Conservation (phyloP, 257 asterid species). For the Pogostemon cablin region DNA sequence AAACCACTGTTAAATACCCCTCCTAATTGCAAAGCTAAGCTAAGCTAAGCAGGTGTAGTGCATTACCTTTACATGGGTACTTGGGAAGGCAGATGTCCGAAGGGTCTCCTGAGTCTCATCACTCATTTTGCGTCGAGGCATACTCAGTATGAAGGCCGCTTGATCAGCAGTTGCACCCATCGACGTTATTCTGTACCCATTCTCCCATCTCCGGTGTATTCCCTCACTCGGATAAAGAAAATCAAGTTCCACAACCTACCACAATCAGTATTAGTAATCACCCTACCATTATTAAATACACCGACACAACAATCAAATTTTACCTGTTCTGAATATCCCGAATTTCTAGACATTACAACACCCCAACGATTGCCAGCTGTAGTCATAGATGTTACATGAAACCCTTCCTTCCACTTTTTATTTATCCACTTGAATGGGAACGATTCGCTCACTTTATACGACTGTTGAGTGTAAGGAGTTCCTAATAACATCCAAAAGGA, state of each 20-base stretch:
- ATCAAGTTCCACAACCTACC: constrained; percentile 93
- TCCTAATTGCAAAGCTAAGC: no score
- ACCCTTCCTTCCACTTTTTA: constrained; percentile 99
- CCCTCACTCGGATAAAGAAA: constrained; percentile 98
- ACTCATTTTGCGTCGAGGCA: constrained; percentile 83
- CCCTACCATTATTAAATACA: neutral
- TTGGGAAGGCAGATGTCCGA: constrained; percentile 93
- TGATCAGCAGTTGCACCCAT: constrained; percentile 97
- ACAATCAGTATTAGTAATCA: neutral
- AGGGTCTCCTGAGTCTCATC: constrained; percentile 98
- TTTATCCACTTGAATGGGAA: constrained; percentile 99
- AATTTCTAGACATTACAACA: constrained; percentile 94
- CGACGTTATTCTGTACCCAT: constrained; percentile 86
- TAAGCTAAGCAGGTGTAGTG: no score
- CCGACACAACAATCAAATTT: constrained; percentile 3
- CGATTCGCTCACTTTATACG: constrained; percentile 96
- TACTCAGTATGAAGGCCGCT: constrained; percentile 84
- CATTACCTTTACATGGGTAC: constrained; percentile 69
- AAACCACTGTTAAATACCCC: neutral
- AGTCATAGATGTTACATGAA: constrained; percentile 97
- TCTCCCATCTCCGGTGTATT: constrained; percentile 93
- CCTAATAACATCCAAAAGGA: constrained; percentile 45
- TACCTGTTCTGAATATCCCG: constrained; percentile 97
- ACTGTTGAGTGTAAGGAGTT: constrained; percentile 94
- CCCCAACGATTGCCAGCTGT: constrained; percentile 99